phyloP scores from a whole-genome alignment of 371 early-diverging fungal species.

The Batkoa obscura region DNA sequence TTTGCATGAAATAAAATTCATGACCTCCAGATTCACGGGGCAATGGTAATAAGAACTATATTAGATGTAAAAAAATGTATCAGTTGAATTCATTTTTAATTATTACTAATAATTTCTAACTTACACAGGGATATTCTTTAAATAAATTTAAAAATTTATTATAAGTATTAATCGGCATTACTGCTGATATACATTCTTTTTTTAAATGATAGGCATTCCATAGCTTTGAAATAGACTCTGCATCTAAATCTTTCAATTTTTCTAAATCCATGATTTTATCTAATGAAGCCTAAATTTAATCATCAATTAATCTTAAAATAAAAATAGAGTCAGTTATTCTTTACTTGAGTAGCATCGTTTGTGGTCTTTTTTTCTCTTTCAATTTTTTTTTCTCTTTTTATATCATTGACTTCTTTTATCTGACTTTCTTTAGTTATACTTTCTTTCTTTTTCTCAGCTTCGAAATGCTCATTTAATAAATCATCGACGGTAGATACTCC shows the following conservation, averaged over 20 bases:
- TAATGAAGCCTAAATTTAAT: slow-evolving; percentile 24
- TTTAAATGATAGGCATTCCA: slow-evolving; percentile 68
- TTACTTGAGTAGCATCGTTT: neutral
- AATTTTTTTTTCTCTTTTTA: neutral
- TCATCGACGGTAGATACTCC: slow-evolving; percentile 3
- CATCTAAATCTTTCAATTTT: slow-evolving; percentile 29
- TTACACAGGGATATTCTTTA: slow-evolving; percentile 52
- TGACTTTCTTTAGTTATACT: neutral
- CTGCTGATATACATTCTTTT: slow-evolving; percentile 50
- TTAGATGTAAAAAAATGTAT: neutral
- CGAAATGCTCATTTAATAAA: neutral
- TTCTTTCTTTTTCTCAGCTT: slow-evolving; percentile 7
- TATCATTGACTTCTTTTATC: neutral
- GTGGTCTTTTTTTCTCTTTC: neutral
- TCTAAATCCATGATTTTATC: slow-evolving; percentile 65
- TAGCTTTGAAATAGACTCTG: slow-evolving; percentile 46
- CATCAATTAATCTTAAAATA: neutral
- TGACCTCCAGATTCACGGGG: slow-evolving; percentile 54
- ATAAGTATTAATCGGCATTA: slow-evolving; percentile 51
- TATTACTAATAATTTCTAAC: neutral
- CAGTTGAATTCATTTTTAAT: neutral
- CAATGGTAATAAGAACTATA: slow-evolving; percentile 70
- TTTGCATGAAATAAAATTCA: slow-evolving; percentile 76
- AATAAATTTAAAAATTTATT: slow-evolving; percentile 36
- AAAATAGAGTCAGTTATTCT: neutral